Base-by-base conservation (phyloP, 305 asterid genomes). In the Andrographis paniculata region DNA sequence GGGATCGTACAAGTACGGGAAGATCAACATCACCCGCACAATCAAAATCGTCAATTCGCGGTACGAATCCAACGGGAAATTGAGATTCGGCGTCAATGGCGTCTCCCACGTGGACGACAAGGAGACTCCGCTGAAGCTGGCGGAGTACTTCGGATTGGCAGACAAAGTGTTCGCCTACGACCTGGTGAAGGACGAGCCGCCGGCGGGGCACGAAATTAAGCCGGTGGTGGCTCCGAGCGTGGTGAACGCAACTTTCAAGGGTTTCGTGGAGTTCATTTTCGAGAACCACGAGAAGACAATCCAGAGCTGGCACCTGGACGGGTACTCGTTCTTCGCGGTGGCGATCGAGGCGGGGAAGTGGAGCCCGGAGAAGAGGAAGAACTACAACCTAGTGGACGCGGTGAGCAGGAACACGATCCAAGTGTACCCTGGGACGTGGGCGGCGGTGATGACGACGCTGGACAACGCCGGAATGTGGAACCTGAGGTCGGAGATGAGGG, bases 401-500 rank as follows among this genome's bases (percentile, higher is more conserved):
- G 62, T 75, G 21, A 83, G 91, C 72, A 76, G 93, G 71, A 72
- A 83, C 77, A 87, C 67, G 24, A 55, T 87, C 17, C 96, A 83
- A 12, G 96, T 87, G 1, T 83, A 83, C 68, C 93, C 96, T 1
- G 62, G 70, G 31, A 80, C 93, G 1, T 87, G 94, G 96, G 81
- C 94, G 0, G 91, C 87, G 0, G 28, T 87, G 48, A 56, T 80
- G 91, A 67, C 82, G 6, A 74, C 93, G 1, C 61, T 80, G 3
- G 94, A 87, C 75, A 87, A 87, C 17, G 93, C 93, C 0, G 96
- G 96, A 5, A 65, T 83, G 91, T 83, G 94, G 96, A 87, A 74
- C 52, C 41, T 87, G 17, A 76, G 94, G 65, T 76, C 93, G 0
- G 84, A 70, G 1, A 76, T 74, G 85, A 50, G 69, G 80, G 93